phyloP scores from a whole-genome alignment of 2,329 filamentous ascomycete species.

The Domatiomyces catenatus region DNA sequence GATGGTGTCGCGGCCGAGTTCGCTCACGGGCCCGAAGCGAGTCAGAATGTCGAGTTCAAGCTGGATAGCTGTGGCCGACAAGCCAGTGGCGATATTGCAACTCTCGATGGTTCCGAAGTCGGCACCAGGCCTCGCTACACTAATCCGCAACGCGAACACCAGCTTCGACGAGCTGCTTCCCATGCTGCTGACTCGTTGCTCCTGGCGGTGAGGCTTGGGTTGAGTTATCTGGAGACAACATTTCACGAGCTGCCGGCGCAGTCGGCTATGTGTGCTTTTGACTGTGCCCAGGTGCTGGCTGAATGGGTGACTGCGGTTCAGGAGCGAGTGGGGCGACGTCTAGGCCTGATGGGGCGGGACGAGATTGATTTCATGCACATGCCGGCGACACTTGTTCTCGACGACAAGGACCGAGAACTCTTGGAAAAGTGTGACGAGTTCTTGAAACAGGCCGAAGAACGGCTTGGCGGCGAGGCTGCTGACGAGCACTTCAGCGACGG shows the following conservation, averaged over 20 bases:
- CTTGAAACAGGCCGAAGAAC: slow-evolving; percentile 58
- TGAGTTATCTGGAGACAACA: slow-evolving; percentile 70
- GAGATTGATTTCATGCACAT: slow-evolving; percentile 64
- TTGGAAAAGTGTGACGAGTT: slow-evolving; percentile 70
- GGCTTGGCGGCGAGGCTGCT: slow-evolving; percentile 28
- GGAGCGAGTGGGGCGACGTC: slow-evolving; percentile 76
- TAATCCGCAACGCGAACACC: slow-evolving; percentile 63
- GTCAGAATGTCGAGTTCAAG: slow-evolving; percentile 48
- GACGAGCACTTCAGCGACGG: slow-evolving; percentile 34
- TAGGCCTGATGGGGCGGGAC: slow-evolving; percentile 75
- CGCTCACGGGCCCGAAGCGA: slow-evolving; percentile 58
- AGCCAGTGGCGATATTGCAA: neutral
- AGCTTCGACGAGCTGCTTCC: slow-evolving; percentile 84
- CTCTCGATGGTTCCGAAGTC: neutral
- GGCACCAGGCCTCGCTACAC: slow-evolving; percentile 13
- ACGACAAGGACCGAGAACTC: slow-evolving; percentile 80
- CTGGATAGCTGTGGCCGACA: slow-evolving; percentile 29
- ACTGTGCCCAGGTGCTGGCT: slow-evolving; percentile 82
- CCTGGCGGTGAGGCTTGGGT: slow-evolving; percentile 72
- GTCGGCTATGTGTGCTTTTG: slow-evolving; percentile 80
- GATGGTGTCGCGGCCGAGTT: slow-evolving; percentile 81
- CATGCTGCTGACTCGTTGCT: slow-evolving; percentile 84
- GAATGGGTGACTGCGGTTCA: slow-evolving; percentile 92
- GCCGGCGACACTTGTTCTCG: slow-evolving; percentile 74
- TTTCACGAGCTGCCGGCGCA: slow-evolving; percentile 78